Conservation (phyloP, 371 early-diverging fungal species). For the Actinomortierella wolfii region DNA sequence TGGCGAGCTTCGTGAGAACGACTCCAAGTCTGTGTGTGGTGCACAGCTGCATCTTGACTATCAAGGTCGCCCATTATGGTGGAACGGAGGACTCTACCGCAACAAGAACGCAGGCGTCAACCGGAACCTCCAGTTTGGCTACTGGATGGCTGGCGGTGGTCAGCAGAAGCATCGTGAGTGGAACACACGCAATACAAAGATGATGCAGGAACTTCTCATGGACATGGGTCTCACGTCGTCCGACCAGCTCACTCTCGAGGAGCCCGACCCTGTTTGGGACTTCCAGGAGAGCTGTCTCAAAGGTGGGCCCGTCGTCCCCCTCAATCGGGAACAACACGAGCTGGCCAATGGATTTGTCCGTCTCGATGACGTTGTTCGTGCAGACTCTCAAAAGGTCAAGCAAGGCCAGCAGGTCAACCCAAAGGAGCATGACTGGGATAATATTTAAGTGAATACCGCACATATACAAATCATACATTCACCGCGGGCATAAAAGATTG, state of each 20-base stretch:
- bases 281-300: constrained; percentile 24
- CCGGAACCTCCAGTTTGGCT: constrained; percentile 43
- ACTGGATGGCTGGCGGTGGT: constrained; percentile 20
- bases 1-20: constrained; percentile 55
- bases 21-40: constrained; percentile 53
- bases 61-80: constrained; percentile 51
- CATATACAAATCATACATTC: too few relatives aligned
- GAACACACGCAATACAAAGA: constrained; percentile 5
- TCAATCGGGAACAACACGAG: constrained; percentile 5
- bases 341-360: constrained; percentile 21
- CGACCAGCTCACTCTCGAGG: constrained; percentile 11
- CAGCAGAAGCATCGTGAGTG: constrained; percentile 33
- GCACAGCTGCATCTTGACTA: constrained; percentile 54
- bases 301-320: constrained; percentile 9
- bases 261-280: constrained; percentile 19
- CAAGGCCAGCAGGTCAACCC: constrained; percentile 13
- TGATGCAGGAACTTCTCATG: constrained; percentile 13
- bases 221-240: constrained; percentile 16
- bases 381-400: constrained; percentile 3
- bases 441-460: too few relatives aligned
- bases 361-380: constrained; percentile 20
- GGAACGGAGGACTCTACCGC: constrained; percentile 56
- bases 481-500: too few relatives aligned
- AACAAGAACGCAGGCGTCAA: constrained; percentile 51
- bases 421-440: constrained; percentile 23